Base-by-base conservation (phyloP, 2,329 filamentous ascomycete species). In the Scopulariopsis brevicaulis region DNA sequence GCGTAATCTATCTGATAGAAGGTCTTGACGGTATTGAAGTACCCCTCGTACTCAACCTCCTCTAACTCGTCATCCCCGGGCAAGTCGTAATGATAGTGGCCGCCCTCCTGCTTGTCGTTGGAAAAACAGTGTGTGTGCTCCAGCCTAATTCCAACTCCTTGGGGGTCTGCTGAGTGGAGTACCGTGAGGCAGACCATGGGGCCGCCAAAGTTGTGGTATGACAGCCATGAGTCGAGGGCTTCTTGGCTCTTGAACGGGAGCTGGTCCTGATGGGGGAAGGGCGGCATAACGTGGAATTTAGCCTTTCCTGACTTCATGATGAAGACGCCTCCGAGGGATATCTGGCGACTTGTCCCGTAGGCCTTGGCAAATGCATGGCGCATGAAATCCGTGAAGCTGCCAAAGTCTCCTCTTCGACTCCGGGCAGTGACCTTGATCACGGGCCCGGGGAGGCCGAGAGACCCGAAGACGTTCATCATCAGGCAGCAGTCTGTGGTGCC, bases 121-220 rank as follows among this genome's bases (percentile, higher is more conserved):
- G 73, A 71, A 57, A 75, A 77, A 24, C 70, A 72, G 64, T 78
- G 76, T 4, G 75, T 76, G 61, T 79, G 75, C 61, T 79, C 76
- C 63, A 76, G 73, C 32, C 75, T 65, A 55, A 78, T 59, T 0
- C 65, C 70, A 60, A 76, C 58, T 46, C 67, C 60, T 8, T 63
- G 69, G 0, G 71, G 70, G 59, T 77, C 72, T 10, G 70, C 68
- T 15, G 73, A 73, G 62, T 76, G 73, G 46, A 77, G 64, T 0
- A 75, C 72, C 11, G 65, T 69, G 57, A 77, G 60, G 53, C 74
- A 74, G 0, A 74, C 67, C 18, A 75, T 60, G 1, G 69, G 72
- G 2, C 65, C 68, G 4, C 65, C 63, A 54, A 69, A 71, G 6
- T 71, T 65, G 60, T 72, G 72, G 56, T 65, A 76, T 1, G 64